These are phyloP conservation scores for Gaertneriomyces semiglobifer DNA, from an alignment of 192 early-diverging fungal species.

Conservation along the genomic window DNA sequence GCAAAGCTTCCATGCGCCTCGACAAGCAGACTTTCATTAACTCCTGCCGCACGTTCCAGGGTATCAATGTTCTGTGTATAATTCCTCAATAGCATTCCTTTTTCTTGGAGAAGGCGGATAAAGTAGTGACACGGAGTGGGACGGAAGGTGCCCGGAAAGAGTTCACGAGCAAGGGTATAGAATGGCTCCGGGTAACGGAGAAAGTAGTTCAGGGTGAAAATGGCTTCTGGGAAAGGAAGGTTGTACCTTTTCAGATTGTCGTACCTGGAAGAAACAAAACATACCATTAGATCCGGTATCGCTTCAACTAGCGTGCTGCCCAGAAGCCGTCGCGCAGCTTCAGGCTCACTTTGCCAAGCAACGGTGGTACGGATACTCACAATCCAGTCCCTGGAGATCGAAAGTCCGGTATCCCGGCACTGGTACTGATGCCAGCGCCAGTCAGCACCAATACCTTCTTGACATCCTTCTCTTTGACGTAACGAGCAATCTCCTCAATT, in stretches of 20 bases:
- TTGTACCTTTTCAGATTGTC: slow-evolving; percentile 84
- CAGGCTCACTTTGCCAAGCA: too few relatives aligned
- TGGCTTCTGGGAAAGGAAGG: slow-evolving; percentile 89
- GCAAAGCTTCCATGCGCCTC: slow-evolving; percentile 96
- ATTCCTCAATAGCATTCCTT: slow-evolving; percentile 69
- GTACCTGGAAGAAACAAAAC: slow-evolving; percentile 19
- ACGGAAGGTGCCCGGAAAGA: slow-evolving; percentile 69
- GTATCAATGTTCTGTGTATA: slow-evolving; percentile 99
- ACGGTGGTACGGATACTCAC: slow-evolving; percentile 40
- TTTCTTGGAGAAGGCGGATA: slow-evolving; percentile 68
- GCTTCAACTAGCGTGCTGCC: too few relatives aligned
- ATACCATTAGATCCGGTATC: slow-evolving; percentile 1
- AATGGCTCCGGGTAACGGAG: slow-evolving; percentile 79
- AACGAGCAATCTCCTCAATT: slow-evolving; percentile 10
- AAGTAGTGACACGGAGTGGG: slow-evolving; percentile 90
- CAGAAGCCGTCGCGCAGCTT: too few relatives aligned
- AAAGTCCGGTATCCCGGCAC: slow-evolving; percentile 85
- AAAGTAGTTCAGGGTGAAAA: slow-evolving; percentile 94
- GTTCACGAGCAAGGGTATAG: slow-evolving; percentile 82
- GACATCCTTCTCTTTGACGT: slow-evolving; percentile 16
- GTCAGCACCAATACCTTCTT: slow-evolving; percentile 28
- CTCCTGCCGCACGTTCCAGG: slow-evolving; percentile 80
- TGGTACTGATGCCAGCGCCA: slow-evolving; percentile 49
- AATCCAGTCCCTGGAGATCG: slow-evolving; percentile 87
- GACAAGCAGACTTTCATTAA: slow-evolving; percentile 61